Conservation (phyloP, 1,284 basidiomycete species). For the Papiliotrema terrestris region DNA sequence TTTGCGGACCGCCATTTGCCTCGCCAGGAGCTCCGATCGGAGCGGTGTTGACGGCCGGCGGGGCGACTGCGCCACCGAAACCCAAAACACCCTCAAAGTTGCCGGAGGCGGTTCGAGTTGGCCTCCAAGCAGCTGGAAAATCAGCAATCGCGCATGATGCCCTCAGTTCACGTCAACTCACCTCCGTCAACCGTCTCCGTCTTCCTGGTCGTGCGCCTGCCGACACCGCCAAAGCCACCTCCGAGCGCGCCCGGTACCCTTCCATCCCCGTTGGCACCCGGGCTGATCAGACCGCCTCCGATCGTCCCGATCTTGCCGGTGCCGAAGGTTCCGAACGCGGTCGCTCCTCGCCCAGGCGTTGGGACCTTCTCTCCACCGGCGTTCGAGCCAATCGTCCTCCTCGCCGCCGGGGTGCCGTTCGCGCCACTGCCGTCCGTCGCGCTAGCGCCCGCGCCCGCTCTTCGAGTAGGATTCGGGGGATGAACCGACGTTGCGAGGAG, state of each 20-base stretch:
- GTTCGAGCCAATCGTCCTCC: constrained; percentile 12
- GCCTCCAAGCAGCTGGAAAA: constrained; percentile 33
- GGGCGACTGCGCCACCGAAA: constrained; percentile 24
- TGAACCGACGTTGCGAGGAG: constrained; percentile 37
- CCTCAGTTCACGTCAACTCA: constrained; percentile 7
- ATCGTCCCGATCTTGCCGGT: constrained; percentile 33
- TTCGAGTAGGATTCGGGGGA: constrained; percentile 31
- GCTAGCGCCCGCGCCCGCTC: constrained; percentile 2
- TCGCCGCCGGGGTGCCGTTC: constrained; percentile 18
- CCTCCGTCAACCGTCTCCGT: constrained; percentile 23
- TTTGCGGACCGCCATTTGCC: constrained; percentile 2
- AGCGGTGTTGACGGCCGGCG: background rate
- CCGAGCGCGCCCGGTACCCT: constrained; percentile 35
- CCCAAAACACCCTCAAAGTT: constrained; percentile 49
- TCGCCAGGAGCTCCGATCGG: background rate
- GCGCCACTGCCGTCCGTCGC: constrained; percentile 7
- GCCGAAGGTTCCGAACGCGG: constrained; percentile 6
- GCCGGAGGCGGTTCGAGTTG: constrained; percentile 35
- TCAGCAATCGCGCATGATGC: constrained; percentile 2
- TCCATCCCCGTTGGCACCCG: constrained; percentile 15
- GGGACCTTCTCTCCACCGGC: constrained; percentile 14
- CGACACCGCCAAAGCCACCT: constrained; percentile 44
- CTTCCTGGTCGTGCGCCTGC: constrained; percentile 22
- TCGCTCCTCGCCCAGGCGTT: constrained; percentile 24
- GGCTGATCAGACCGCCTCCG: constrained; percentile 20